Base-by-base conservation (phyloP, 805 yeast genomes). In the Candida khao-thaluensis region DNA sequence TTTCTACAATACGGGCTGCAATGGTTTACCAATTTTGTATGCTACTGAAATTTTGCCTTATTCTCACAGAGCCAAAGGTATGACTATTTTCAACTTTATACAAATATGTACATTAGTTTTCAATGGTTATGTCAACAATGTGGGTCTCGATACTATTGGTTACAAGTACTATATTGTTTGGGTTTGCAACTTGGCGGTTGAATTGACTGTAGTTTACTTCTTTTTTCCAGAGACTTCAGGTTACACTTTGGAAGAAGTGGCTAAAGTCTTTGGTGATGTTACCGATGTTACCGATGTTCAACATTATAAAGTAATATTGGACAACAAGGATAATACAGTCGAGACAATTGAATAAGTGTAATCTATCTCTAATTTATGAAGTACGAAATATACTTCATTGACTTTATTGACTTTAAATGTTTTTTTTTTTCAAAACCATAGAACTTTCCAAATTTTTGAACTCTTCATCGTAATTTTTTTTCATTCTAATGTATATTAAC, bases 91-190 rank as follows among this genome's bases (percentile, higher is more conserved):
- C n/a, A 7, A 23, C 8, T 41, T 51, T 22, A 23, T 47, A 24
- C 49, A 41, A 26, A 52, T 48, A 18, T 20, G 48, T 11, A 42
- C 51, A 18, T 40, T 47, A 29, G 38, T 62, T 17, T 61, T 50
- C 44, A 58, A 57, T 43, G 52, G 53, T 32, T 62, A 48, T 40
- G 64, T 57, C 14, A 60, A 60, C 40, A 59, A 66, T 5, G 50
- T 62, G 47, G 74, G 69, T 37, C 57, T 69, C 66, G 69, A 58
- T 17, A 61, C 61, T n/a, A 60, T 69, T 35, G 51, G 50, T 15
- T 69, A 72, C 72, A 67, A 66, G 48, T 70, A 66, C 57, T 70
- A 70, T 49, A 64, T 70, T 41, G 23, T 37, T 54, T 34, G 71
- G 64, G 5, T 56, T 35, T 59, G 71, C 37, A 72, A 74, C 15